A percentile compares a stretch with the other conserved stretches of the same genome.
Conservation (phyloP, 1,139 yeast species). For the Saccharomycopsis hybrid region DNA sequence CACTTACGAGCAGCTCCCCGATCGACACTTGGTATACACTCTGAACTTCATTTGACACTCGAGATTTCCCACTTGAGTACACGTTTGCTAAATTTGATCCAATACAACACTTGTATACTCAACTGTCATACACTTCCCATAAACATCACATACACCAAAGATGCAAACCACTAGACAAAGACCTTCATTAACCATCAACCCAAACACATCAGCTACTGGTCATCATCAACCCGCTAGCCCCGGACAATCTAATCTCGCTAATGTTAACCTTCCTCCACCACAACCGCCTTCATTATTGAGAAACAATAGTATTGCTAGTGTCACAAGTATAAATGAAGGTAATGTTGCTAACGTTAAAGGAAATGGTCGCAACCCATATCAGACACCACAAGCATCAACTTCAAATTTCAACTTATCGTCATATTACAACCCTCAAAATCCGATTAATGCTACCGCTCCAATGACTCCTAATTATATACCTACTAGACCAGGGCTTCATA, state of each 20-base stretch:
- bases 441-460: constrained; percentile 6
- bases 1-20: too few species aligned
- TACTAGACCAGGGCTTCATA: not conserved
- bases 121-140: too few species aligned
- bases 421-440: constrained; percentile 3
- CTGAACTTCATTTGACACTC: too few species aligned
- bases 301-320: not conserved
- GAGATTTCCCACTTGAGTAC: too few species aligned
- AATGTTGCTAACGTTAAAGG: not conserved
- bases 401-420: constrained; percentile 14
- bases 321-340: too few species aligned
- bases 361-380: constrained; percentile 16
- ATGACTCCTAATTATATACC: constrained; percentile 6
- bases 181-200: constrained; percentile 19
- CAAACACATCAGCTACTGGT: constrained; percentile 10
- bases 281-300: not conserved
- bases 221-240: not conserved
- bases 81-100: too few species aligned
- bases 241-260: not conserved
- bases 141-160: not conserved
- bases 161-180: constrained; percentile 19
- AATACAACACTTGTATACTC: too few species aligned
- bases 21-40: too few species aligned
- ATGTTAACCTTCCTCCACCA: not conserved
- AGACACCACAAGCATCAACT: constrained; percentile 19